Base-by-base conservation (phyloP, 768 basidiomycete species). In the Kwoniella sp. region DNA sequence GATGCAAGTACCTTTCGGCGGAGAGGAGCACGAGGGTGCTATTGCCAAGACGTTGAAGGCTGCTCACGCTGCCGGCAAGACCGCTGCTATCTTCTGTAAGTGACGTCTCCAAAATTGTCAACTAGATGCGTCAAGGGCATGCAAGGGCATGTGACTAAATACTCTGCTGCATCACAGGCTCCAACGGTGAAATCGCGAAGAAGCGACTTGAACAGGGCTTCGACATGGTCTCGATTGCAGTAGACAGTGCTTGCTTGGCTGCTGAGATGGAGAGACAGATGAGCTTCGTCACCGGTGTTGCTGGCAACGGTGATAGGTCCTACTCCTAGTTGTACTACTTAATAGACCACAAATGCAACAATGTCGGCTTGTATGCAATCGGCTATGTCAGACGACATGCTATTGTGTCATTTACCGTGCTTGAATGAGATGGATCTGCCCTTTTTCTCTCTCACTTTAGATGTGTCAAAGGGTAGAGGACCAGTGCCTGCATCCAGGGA, bases 81-180 rank as follows among this genome's bases (percentile, higher is more conserved):
- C 63, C 24, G 70, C 77, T 30, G 79, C 75, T 15, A 76, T 79
- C 58, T 81, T 78, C 72, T 79, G 79, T 77, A 33, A 68, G 74
- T 69, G 24, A n/a, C 8, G 22, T 15, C 2, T 25, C 12, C n/a
- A n/a, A n/a, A n/a, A n/a, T n/a, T n/a, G n/a, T n/a, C n/a, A n/a
- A n/a, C n/a, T n/a, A n/a, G n/a, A n/a, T n/a, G n/a, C n/a, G n/a
- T n/a, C n/a, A n/a, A n/a, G n/a, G n/a, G n/a, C n/a, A n/a, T n/a
- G n/a, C n/a, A n/a, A n/a, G n/a, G n/a, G n/a, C n/a, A n/a, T n/a
- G n/a, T n/a, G n/a, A n/a, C n/a, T n/a, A n/a, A n/a, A n/a, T n/a
- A n/a, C n/a, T n/a, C n/a, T n/a, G n/a, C n/a, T n/a, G n/a, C n/a
- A n/a, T 44, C 40, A 0, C 40, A 73, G 74, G 71, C 40, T 58